Conservation (phyloP, 768 basidiomycete genomes). For the Aureoboletus auriporus region DNA sequence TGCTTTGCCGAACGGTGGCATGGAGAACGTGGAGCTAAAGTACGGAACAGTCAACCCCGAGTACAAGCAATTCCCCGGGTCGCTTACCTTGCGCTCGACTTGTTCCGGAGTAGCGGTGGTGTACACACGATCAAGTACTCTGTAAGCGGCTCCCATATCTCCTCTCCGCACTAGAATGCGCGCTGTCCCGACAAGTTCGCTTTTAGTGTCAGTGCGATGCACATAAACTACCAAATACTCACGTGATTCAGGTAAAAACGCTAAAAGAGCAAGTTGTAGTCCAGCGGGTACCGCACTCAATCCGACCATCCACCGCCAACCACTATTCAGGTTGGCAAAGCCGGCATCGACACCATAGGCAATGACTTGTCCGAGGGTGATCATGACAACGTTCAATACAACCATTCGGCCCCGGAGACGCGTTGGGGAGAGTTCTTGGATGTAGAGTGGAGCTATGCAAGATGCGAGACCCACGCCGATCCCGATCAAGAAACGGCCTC, state of each 20-base stretch:
- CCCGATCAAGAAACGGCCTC: conserved; percentile 72
- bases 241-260: conserved; percentile 79
- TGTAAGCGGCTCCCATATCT: conserved; percentile 44
- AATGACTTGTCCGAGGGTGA: conserved; percentile 77
- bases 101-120: conserved; percentile 58
- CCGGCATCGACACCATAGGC: conserved; percentile 73
- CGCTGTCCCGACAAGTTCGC: conserved; percentile 28
- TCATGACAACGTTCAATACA: conserved; percentile 77
- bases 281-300: conserved; percentile 67
- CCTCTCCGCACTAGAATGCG: conserved; percentile 64
- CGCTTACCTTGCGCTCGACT: conserved; percentile 56
- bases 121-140: conserved; percentile 66
- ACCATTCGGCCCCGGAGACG: conserved; percentile 73
- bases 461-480: conserved; percentile 71
- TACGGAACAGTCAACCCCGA: background rate
- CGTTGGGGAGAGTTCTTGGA: conserved; percentile 79
- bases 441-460: conserved; percentile 77
- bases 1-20: conserved; percentile 55
- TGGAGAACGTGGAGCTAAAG: conserved; percentile 54
- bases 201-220: background rate
- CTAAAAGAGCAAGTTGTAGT: conserved; percentile 55
- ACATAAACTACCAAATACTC: conserved; percentile 23
- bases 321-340: conserved; percentile 51
- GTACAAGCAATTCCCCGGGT: background rate
- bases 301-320: conserved; percentile 87